Conservation (phyloP, 1,284 basidiomycete genomes). For the Vanrija sp. region DNA sequence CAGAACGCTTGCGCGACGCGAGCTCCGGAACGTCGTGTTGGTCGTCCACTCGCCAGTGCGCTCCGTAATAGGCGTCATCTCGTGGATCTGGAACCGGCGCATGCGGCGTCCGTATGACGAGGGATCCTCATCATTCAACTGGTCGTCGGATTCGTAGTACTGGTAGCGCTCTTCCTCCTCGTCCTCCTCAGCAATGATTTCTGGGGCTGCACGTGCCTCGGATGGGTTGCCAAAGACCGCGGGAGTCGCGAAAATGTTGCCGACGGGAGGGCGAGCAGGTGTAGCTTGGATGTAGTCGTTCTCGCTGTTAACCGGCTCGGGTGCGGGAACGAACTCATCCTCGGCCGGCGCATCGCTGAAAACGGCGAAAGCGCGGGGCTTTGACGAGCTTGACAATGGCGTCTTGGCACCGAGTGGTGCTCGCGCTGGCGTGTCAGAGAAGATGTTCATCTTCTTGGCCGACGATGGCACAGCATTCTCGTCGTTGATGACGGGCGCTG, state of each 20-base stretch:
- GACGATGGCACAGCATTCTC: slow-evolving; percentile 36
- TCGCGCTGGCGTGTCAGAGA: slow-evolving; percentile 42
- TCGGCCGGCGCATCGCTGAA: slow-evolving; percentile 10
- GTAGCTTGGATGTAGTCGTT: slow-evolving; percentile 14
- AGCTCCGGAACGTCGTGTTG: slow-evolving; percentile 46
- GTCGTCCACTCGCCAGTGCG: slow-evolving; percentile 79
- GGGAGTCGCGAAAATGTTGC: slow-evolving; percentile 12
- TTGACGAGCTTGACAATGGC: slow-evolving; percentile 22
- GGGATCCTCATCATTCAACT: slow-evolving; percentile 23
- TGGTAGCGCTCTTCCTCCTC: slow-evolving; percentile 7
- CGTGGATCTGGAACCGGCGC: slow-evolving; percentile 54
- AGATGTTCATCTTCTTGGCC: slow-evolving; percentile 36
- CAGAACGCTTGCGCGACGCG: neutral
- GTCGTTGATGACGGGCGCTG: slow-evolving; percentile 13
- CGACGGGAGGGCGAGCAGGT: slow-evolving; percentile 2
- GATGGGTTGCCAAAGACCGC: neutral
- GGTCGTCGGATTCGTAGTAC: slow-evolving; percentile 5
- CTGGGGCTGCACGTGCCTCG: neutral
- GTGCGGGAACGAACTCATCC: neutral
- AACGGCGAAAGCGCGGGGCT: slow-evolving; percentile 35
- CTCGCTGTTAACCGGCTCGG: slow-evolving; percentile 27
- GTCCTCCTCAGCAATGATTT: slow-evolving; percentile 12
- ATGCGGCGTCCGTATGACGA: slow-evolving; percentile 64
- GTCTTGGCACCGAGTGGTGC: slow-evolving; percentile 30
- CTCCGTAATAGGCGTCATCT: slow-evolving; percentile 96